Evolutionary conservation across 2,329 filamentous ascomycete species (phyloP), one percentile per base, ranked within the genome.

Genomic region (Cercospora sp.): DNA sequence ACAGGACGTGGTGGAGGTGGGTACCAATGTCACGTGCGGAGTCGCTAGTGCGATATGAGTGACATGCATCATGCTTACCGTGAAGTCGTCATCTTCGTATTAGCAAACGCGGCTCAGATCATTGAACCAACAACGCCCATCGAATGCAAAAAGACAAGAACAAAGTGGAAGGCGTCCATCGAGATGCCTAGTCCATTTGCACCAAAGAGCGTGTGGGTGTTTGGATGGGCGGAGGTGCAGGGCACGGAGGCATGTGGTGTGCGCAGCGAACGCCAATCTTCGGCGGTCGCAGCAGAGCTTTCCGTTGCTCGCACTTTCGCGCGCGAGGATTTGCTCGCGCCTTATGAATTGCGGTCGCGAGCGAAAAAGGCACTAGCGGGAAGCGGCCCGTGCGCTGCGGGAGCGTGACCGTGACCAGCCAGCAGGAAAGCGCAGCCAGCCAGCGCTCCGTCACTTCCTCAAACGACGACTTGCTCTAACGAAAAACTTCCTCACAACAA

Each of bases 1-100:
- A 61, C 43, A 65, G 28, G 24, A 26, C 21, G 53, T 18, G 26
- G 37, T 28, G 24, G 21, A 62, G 40, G 28, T 18, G 30, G 61
- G 32, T 21, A 49, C 37, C 6, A 26, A 6, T 53, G 63, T 66
- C 63, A 66, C 63, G 63, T 66, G 63, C 28, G 34, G 8, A 34
- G 26, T 30, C 40, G 18, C 58, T 60, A 61, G 43, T 40, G 55
- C 55, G 40, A 66, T 61, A 60, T 66, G 58, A 60, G 55, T 53
- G 63, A 66, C 63, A 61, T 61, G 58, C 55, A 66, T 64, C 32
- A 61, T 66, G 63, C 55, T 61, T 60, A 66, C 63, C 55, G 63
- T 61, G 63, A 66, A 53, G 63, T 60, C 63, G 63, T 66, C 63
- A 60, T 60, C 21, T 60, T 24, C 18, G 63, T 37, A 53, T 61